phyloP scores from a whole-genome alignment of 257 asterid genomes.

The Solanum virginianum region DNA sequence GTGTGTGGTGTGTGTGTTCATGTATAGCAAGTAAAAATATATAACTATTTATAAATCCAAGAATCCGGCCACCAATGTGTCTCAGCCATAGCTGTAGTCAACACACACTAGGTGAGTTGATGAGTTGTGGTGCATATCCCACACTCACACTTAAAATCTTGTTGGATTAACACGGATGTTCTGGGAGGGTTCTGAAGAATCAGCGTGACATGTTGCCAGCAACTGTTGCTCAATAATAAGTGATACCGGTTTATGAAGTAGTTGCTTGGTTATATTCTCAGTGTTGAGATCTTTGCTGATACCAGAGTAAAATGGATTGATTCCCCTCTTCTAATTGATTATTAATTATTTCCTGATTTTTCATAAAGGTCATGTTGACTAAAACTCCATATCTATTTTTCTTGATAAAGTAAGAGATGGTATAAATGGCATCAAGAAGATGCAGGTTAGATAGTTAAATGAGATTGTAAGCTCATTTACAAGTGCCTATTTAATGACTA shows the following conservation, averaged over 20 bases:
- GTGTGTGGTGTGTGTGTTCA: not conserved
- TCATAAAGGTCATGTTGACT: too few relatives aligned
- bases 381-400: conserved; percentile 9
- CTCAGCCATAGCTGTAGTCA: not conserved
- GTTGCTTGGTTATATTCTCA: too few relatives aligned
- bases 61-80: not conserved
- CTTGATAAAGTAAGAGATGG: too few relatives aligned
- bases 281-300: too few relatives aligned
- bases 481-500: too few relatives aligned
- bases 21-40: not conserved
- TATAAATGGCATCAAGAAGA: too few relatives aligned
- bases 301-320: not conserved
- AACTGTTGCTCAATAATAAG: not conserved
- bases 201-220: not conserved
- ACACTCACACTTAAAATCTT: not conserved
- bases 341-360: too few relatives aligned
- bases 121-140: not conserved
- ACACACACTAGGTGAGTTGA: not conserved
- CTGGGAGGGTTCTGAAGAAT: not conserved
- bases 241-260: not conserved
- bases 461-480: too few relatives aligned
- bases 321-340: too few relatives aligned
- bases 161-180: not conserved
- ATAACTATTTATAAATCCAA: not conserved
- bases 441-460: too few relatives aligned